Base-by-base conservation (phyloP, 495 filamentous ascomycete species). In the Penicillium ochrochloron region DNA sequence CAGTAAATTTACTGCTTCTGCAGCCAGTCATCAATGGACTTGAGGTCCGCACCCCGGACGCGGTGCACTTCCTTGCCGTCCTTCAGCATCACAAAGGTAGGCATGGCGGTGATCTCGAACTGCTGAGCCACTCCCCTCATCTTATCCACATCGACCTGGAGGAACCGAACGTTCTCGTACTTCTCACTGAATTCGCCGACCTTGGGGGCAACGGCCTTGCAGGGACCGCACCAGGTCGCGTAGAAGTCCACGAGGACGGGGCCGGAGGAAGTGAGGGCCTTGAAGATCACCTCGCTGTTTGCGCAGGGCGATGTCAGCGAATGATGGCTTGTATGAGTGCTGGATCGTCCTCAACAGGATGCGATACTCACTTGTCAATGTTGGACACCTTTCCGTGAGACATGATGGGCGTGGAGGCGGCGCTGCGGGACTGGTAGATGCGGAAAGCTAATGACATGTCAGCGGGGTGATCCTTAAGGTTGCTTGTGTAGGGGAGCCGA, bases 121-220 rank as follows among this genome's bases (percentile, higher is more conserved):
- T 94, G 86, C 65, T 85, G 76, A 31, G 90, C 88, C 15, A 94
- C 86, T 15, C 89, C 85, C 54, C 89, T 82, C 34, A 94, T 77
- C 63, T 89, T 84, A 76, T 97, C 93, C 60, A 97, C 92, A 76
- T 97, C 93, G 71, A 97, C 74, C 83, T 96, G 95, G 81, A 86
- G 86, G 77, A 96, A 97, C 66, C 84, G 82, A 59, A 87, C 84
- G 41, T 82, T 77, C 59, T 80, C 35, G 73, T 83, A 84, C 21
- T 78, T 73, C 58, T 74, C 71, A 52, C 71, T 74, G 31, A 74
- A 61, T 42, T 74, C 68, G 55, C 71, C 71, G 57, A 74, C 60
- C 48, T 68, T 65, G 46, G 71, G 71, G 0, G 64, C 69, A 12
- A 72, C 71, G 21, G 69, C 71, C 57, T 63, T 63, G 67, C 71